phyloP scores from a whole-genome alignment of 495 filamentous ascomycete genomes.

The Penicillium egyptiacum region DNA sequence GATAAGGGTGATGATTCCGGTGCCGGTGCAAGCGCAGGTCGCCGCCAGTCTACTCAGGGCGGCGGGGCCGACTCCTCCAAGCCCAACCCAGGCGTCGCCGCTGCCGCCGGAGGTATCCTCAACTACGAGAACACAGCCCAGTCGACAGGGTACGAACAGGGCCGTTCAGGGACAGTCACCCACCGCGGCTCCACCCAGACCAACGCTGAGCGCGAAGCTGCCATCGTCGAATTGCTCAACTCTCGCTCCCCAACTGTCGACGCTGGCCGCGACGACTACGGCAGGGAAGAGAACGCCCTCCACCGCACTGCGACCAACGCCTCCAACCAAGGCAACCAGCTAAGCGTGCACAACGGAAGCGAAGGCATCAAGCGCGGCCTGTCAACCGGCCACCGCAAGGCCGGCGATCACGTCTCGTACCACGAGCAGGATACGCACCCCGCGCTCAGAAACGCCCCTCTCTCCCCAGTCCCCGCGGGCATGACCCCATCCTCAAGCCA shows the following conservation, averaged over 20 bases:
- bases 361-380: constrained; percentile 34
- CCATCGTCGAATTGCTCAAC: constrained; percentile 46
- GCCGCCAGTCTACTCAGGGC: constrained; percentile 11
- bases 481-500: constrained; percentile 28
- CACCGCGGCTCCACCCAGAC: constrained; percentile 32
- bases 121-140: constrained; percentile 26
- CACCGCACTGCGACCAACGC: constrained; percentile 33
- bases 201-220: constrained; percentile 39
- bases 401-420: constrained; percentile 24
- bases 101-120: constrained; percentile 23
- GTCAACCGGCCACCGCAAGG: constrained; percentile 46
- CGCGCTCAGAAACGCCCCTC: constrained; percentile 10
- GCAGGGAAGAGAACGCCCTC: constrained; percentile 21
- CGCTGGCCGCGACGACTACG: constrained; percentile 30
- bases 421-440: constrained; percentile 8
- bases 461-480: constrained; percentile 24
- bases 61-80: constrained; percentile 15
- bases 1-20: constrained; percentile 47
- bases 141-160: constrained; percentile 40
- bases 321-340: constrained; percentile 25
- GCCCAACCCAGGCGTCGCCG: constrained; percentile 12
- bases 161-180: constrained; percentile 29
- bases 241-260: constrained; percentile 44
- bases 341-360: constrained; percentile 25
- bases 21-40: constrained; percentile 3